Base-by-base conservation (phyloP, 352 stramenopile genomes). In the Phytophthora litchii region DNA sequence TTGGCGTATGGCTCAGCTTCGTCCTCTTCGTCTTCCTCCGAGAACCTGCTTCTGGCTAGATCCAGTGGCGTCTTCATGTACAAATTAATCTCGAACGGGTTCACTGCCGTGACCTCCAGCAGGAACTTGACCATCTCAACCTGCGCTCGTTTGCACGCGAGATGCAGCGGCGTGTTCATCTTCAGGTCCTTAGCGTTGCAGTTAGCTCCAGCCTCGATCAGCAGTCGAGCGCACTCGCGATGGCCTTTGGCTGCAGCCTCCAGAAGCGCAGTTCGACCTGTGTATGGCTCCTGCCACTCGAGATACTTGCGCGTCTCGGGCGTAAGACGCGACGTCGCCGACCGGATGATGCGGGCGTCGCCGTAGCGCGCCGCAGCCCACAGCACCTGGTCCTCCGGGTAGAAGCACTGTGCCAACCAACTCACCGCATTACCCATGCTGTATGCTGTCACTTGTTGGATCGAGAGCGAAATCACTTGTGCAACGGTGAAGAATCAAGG, bases 221-320 rank as follows among this genome's bases (percentile, higher is more conserved):
- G 54, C 46, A 75, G 44, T 31, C 51, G 58, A 16, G 70, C 76
- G 44, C 80, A 90, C 31, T 85, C 67, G 17, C 54, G n/a, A 48
- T 85, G 44, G 10, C 81, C 81, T 32, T 65, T 58, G 8, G 58
- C 57, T 4, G 74, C 64, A 1, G 81, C 77, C 23, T 84, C 67
- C 14, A 72, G 58, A 14, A 91, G 54, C 27, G 79, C 68, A 0
- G 81, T 82, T 16, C 70, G 67, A 2, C 74, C 67, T 1, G 62
- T 78, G 45, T 65, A 74, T 7, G 74, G 72, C 50, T 88, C 77
- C 21, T 83, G 71, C 71, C 74, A 89, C 43, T 88, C 76, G n/a
- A 89, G 47, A 36, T 66, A 75, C 21, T 67, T 57, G 25, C 64
- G 74, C 19, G 69, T 85, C 42, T 74, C 58, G 1, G 54, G 59